Conservation (phyloP, 2,329 filamentous ascomycete genomes). For the Aureobasidium sp. region DNA sequence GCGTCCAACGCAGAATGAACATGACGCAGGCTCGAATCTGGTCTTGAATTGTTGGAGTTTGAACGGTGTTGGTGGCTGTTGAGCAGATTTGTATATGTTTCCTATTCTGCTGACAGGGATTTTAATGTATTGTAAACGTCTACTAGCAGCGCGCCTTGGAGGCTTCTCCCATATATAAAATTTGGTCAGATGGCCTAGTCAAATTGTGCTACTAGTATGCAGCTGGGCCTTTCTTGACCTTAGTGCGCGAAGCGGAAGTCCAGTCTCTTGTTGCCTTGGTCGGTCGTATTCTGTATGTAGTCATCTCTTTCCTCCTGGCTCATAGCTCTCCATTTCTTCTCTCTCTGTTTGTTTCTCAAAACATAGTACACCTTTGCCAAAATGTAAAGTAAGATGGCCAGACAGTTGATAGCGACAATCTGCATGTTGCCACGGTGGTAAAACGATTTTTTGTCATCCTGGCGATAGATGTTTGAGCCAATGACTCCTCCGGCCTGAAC, state of each 20-base stretch:
- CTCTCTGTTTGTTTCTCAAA: constrained; percentile 25
- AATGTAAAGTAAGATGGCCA: constrained; percentile 27
- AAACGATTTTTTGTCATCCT: constrained; percentile 39
- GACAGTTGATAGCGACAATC: constrained; percentile 22
- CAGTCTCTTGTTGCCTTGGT: constrained; percentile 26
- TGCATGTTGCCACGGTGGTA: constrained; percentile 37
- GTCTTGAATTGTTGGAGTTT: not conserved
- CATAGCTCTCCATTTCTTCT: constrained; percentile 33
- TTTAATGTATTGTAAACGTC: not conserved
- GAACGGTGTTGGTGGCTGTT: not conserved
- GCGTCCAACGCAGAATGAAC: not conserved
- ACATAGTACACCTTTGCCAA: constrained; percentile 30
- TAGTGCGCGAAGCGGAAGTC: constrained; percentile 17
- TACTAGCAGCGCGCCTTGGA: not conserved
- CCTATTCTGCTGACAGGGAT: not conserved
- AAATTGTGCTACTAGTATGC: too few relatives aligned
- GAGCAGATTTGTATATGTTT: not conserved
- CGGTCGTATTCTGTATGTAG: constrained; percentile 30
- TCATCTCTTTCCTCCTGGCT: constrained; percentile 27
- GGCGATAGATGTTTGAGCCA: constrained; percentile 39
- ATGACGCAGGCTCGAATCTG: not conserved
- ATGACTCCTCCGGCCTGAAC: constrained; percentile 44
- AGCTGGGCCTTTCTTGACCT: not conserved
- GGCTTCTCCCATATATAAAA: too few relatives aligned
- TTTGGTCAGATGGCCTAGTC: too few relatives aligned